Conservation (phyloP, 768 basidiomycete genomes). For the Pleurotus citrinopileatus region DNA sequence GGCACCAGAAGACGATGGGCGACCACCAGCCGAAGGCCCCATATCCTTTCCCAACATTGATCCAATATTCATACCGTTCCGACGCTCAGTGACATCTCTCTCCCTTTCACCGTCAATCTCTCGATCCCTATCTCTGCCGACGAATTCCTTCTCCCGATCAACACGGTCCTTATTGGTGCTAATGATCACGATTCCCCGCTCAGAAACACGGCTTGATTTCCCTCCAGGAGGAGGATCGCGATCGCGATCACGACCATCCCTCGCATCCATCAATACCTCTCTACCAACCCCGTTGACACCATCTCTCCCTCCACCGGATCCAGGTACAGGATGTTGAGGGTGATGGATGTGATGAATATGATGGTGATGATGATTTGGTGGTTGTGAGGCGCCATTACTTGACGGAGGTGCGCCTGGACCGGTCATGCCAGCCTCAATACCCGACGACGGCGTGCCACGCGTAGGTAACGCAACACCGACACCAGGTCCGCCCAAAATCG, state of each 20-base stretch:
- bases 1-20: neutral
- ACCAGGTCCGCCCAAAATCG: neutral
- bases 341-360: neutral
- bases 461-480: neutral
- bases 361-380: neutral
- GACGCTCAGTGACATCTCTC: neutral
- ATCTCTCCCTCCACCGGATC: neutral
- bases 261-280: neutral
- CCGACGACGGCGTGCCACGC: neutral
- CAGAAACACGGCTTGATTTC: neutral
- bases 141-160: slow-evolving; percentile 9
- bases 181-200: slow-evolving; percentile 8
- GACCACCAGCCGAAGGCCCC: neutral
- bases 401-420: neutral
- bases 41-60: slow-evolving; percentile 2
- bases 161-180: slow-evolving; percentile 9
- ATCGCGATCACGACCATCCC: neutral
- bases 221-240: neutral
- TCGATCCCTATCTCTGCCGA: slow-evolving; percentile 11
- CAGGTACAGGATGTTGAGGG: neutral
- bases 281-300: neutral
- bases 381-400: neutral
- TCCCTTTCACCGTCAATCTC: neutral
- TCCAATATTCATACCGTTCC: too few species aligned
- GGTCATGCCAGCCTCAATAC: neutral